Conservation (phyloP, 768 basidiomycete genomes). For the Gymnopilus junonius region DNA sequence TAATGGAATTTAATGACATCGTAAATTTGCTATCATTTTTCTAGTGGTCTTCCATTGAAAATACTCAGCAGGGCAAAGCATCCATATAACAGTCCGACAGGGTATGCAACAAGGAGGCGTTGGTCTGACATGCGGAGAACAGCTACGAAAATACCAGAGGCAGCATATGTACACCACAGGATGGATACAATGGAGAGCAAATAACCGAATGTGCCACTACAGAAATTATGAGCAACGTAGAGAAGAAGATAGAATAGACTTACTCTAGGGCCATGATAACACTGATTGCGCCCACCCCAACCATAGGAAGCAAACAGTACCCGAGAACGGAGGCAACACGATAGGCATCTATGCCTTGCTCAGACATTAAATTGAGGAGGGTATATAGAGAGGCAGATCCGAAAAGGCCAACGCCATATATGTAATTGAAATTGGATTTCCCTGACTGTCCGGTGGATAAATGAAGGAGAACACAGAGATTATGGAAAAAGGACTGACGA, state of each 20-base stretch:
- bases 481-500: constrained; percentile 59
- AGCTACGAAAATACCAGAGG: constrained; percentile 94
- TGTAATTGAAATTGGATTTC: constrained; percentile 98
- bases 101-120: constrained; percentile 93
- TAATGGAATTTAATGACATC: background rate
- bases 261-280: constrained; percentile 89
- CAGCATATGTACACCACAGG: constrained; percentile 96
- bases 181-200: constrained; percentile 81
- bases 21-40: constrained; percentile 25
- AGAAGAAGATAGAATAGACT: constrained; percentile 34
- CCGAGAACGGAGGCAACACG: constrained; percentile 94
- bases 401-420: constrained; percentile 96
- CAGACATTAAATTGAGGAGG: constrained; percentile 96
- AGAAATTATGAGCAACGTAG: constrained; percentile 15
- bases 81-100: constrained; percentile 91
- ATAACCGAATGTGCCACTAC: constrained; percentile 85
- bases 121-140: constrained; percentile 97
- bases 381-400: constrained; percentile 92
- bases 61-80: constrained; percentile 94
- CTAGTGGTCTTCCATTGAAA: constrained; percentile 59
- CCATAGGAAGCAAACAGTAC: constrained; percentile 97
- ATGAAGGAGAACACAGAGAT: constrained; percentile 7
- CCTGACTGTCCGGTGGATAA: constrained; percentile 69
- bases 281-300: constrained; percentile 88
- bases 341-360: constrained; percentile 93